These are phyloP conservation scores for Erythrobasidium hasegawianum DNA, from an alignment of 1,284 basidiomycete species.

Conservation along the genomic window DNA sequence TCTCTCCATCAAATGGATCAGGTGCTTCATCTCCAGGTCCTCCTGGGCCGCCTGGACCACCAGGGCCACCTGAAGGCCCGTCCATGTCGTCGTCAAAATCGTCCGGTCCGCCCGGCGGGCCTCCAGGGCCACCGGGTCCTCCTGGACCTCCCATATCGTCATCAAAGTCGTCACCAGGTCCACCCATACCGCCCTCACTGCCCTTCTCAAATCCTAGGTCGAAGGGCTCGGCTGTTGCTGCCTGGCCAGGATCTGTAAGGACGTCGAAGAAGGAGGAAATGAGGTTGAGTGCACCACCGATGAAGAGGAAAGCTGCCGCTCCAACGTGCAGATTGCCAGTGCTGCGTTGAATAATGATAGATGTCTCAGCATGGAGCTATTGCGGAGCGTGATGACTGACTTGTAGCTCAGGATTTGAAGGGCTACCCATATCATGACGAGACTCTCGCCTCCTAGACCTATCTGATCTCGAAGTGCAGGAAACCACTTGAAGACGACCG, in stretches of 20 bases:
- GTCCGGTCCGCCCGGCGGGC: neutral
- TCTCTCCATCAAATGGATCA: constrained; percentile 21
- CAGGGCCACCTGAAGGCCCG: neutral
- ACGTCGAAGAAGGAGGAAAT: constrained; percentile 5
- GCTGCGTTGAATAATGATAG: neutral
- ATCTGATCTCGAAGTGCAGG: constrained; percentile 10
- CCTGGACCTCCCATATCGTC: constrained; percentile 1
- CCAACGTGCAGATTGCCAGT: constrained; percentile 23
- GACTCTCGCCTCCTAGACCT: constrained; percentile 4
- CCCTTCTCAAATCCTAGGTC: neutral
- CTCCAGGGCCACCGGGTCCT: neutral
- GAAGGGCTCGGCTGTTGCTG: constrained; percentile 1
- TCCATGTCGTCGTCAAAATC: neutral
- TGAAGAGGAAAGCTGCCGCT: constrained; percentile 8
- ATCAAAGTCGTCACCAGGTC: neutral
- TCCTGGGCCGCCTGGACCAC: neutral
- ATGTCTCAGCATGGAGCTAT: neutral
- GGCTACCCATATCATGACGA: constrained; percentile 19
- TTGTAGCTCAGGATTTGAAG: constrained; percentile 28
- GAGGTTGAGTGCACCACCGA: constrained; percentile 18
- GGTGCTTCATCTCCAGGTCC: constrained; percentile 2
- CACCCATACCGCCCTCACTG: neutral
- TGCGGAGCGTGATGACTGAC: neutral
- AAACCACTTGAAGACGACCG: constrained; percentile 13
- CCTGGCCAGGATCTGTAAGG: neutral